Percentiles rank a stretch among this genome's conserved stretches.
phyloP scores from a whole-genome alignment of 352 stramenopile species.

The Achlya hypogyna region DNA sequence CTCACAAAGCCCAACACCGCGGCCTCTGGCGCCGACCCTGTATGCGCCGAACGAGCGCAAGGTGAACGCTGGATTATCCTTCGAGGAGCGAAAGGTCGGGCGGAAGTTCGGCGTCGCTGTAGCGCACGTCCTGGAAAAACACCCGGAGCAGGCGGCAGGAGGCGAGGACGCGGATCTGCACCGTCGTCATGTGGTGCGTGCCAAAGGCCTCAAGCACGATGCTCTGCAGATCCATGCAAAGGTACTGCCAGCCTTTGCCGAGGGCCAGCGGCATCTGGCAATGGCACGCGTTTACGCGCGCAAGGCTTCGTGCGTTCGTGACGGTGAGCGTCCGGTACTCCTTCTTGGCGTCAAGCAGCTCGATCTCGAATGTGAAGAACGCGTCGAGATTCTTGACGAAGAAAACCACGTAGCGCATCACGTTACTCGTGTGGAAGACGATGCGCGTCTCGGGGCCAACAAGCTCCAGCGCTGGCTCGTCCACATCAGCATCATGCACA shows the following conservation, averaged over 20 bases:
- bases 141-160: slow-evolving; percentile 62
- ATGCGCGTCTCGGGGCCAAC: slow-evolving; percentile 56
- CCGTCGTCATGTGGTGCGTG: slow-evolving; percentile 62
- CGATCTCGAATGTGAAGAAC: slow-evolving; percentile 61
- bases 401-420: slow-evolving; percentile 74
- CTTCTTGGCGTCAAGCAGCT: slow-evolving; percentile 59
- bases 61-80: no score
- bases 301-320: slow-evolving; percentile 66
- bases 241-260: slow-evolving; percentile 50
- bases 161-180: slow-evolving; percentile 42
- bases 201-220: slow-evolving; percentile 61
- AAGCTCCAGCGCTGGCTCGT: slow-evolving; percentile 71
- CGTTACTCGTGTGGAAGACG: slow-evolving; percentile 50
- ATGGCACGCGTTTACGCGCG: slow-evolving; percentile 36
- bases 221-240: slow-evolving; percentile 69
- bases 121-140: slow-evolving; percentile 76
- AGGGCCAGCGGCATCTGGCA: slow-evolving; percentile 52
- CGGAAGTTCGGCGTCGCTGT: slow-evolving; percentile 56
- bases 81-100: slow-evolving; percentile 49
- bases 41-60: no score
- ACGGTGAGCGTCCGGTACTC: slow-evolving; percentile 46
- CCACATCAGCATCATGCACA: slow-evolving; percentile 62
- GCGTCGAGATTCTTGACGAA: slow-evolving; percentile 74
- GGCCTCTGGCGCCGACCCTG: no score
- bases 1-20: no score